Evolutionary conservation across 768 basidiomycete species (phyloP), one percentile per base, ranked within the genome.

Genomic region (Boletus rubropictus): DNA sequence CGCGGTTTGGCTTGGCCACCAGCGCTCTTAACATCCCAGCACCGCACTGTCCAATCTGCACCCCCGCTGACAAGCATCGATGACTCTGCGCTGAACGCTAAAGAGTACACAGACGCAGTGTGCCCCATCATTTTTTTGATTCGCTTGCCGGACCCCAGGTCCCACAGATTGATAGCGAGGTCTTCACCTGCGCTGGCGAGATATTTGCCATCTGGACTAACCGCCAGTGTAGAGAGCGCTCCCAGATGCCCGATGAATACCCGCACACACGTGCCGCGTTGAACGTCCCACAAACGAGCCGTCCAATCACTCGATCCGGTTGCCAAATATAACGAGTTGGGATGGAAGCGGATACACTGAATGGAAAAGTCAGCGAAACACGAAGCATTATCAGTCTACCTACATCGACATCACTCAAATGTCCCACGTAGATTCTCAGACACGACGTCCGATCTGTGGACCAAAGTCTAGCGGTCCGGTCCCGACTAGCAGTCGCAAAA

Each of bases 81-180:
- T 0, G 92, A 93, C 65, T 97, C 96, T 21, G 84, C 87, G 49
- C 89, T 92, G 66, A 97, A 99, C 0, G 89, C 78, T 20, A 99
- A 77, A 3, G 89, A 88, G 61, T 95, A 87, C 50, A 98, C 82
- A 1, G 93, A 86, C 12, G 87, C 81, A 1, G 81, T 83, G 61
- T 99, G 96, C 0, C 96, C 96, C 3, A 78, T 82, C 92, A 98
- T 96, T 67, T 90, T 93, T 72, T 98, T 99, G 54, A 98, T 80
- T 36, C 90, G 80, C 50, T 86, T 84, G 8, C 93, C 94, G n/a
- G 93, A 91, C 6, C 89, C 89, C 42, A 99, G 74, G 57, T 98
- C 95, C 96, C 96, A 99, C 2, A 99, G 70, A 64, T 89, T 93
- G 66, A 99, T 94, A 5, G 89, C 82, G 15, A 92, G 74, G 62